Percentiles rank a stretch among this genome's conserved stretches.
phyloP scores from a whole-genome alignment of 352 stramenopile species.

The Phytopythium delawarense region DNA sequence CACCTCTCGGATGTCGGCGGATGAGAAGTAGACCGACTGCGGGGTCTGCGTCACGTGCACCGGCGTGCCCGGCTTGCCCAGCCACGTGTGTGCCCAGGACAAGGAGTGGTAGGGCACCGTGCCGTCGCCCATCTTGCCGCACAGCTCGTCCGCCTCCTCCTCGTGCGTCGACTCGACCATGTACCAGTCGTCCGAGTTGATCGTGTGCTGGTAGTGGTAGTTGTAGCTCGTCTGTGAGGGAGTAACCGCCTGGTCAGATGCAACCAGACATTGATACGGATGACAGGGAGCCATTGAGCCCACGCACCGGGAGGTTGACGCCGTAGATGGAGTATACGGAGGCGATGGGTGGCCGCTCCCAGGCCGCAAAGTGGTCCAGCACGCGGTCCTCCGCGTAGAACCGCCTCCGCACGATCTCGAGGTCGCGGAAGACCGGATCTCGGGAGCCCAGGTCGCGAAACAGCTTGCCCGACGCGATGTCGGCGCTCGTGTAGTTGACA shows the following conservation, averaged over 20 bases:
- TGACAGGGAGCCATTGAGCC: background rate
- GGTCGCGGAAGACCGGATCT: conserved; percentile 61
- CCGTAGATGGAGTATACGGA: conserved; percentile 77
- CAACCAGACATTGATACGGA: background rate
- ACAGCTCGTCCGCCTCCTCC: conserved; percentile 36
- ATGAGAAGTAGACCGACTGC: conserved; percentile 71
- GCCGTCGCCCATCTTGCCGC: conserved; percentile 68
- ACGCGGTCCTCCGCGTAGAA: conserved; percentile 73
- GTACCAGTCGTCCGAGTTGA: conserved; percentile 52
- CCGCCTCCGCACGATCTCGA: conserved; percentile 47
- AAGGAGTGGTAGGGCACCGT: conserved; percentile 80
- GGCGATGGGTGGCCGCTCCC: conserved; percentile 64
- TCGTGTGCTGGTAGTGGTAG: conserved; percentile 64
- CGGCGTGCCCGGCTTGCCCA: conserved; percentile 32
- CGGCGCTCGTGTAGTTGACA: conserved; percentile 57
- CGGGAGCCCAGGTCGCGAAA: conserved; percentile 63
- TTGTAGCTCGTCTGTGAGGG: conserved; percentile 51
- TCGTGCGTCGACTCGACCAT: conserved; percentile 55
- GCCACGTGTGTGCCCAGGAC: conserved; percentile 75
- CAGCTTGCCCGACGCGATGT: conserved; percentile 62
- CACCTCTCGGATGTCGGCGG: conserved; percentile 46
- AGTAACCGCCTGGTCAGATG: background rate
- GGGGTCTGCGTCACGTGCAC: conserved; percentile 72
- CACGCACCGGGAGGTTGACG: conserved; percentile 57
- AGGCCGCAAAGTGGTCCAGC: conserved; percentile 50